These are phyloP conservation scores for Euphorbia lathyris DNA, from an alignment of 345 rosid species.

Conservation along the genomic window DNA sequence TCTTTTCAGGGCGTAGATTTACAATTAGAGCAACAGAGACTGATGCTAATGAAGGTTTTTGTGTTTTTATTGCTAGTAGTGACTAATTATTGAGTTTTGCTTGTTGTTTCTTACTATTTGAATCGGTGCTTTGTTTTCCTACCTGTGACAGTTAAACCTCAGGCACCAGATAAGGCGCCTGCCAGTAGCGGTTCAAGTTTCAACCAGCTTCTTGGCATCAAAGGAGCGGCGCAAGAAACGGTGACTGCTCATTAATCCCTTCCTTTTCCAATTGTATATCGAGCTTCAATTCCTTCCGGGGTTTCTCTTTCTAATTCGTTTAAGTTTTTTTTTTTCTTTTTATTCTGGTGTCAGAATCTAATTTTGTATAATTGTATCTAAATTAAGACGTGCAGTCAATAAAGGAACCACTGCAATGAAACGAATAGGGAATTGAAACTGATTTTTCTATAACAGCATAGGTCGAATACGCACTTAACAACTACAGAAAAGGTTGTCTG, in stretches of 20 bases:
- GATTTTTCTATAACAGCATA: neutral
- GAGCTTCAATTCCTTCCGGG: neutral
- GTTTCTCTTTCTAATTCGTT: neutral
- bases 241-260: constrained; percentile 33
- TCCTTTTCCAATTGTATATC: neutral
- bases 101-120: neutral
- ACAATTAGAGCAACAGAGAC: constrained; percentile 79
- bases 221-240: constrained; percentile 89
- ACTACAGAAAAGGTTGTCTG: neutral
- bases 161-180: constrained; percentile 71
- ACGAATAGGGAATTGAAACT: neutral
- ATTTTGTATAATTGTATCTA: neutral
- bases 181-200: constrained; percentile 67
- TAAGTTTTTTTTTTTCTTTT: neutral
- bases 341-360: neutral
- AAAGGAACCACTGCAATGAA: neutral
- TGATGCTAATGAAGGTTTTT: constrained; percentile 69
- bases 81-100: neutral
- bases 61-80: neutral
- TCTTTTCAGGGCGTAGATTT: constrained; percentile 56
- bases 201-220: constrained; percentile 96
- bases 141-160: constrained; percentile 47
- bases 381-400: neutral
- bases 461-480: neutral
- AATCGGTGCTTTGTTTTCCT: constrained; percentile 2